Percentiles rank a stretch among this genome's conserved stretches.
phyloP scores from a whole-genome alignment of 2,329 filamentous ascomycete genomes.

The Aspergillus neotritici region DNA sequence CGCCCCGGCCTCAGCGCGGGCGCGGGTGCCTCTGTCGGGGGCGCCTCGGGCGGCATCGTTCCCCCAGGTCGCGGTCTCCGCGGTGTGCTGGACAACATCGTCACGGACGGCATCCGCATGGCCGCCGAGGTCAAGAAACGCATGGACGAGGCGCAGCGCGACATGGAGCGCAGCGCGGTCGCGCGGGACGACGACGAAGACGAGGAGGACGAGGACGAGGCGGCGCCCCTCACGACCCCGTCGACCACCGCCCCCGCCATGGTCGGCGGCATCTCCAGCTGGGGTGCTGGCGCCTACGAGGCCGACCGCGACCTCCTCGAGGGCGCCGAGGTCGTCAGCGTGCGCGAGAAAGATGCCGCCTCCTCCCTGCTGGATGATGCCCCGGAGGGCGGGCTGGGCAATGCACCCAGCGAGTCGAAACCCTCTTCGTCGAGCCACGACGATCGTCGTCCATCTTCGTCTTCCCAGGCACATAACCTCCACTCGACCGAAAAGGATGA shows the following conservation, averaged over 20 bases:
- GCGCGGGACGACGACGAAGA: conserved; percentile 63
- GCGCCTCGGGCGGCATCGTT: conserved; percentile 54
- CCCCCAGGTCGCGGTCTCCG: conserved; percentile 69
- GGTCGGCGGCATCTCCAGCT: conserved; percentile 32
- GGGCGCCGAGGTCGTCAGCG: conserved; percentile 61
- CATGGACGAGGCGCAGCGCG: conserved; percentile 92
- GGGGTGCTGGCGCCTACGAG: conserved; percentile 41
- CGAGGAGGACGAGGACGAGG: conserved; percentile 61
- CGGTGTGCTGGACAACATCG: conserved; percentile 93
- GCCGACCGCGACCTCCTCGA: conserved; percentile 59
- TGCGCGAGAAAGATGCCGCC: conserved; percentile 44
- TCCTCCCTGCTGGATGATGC: conserved; percentile 24
- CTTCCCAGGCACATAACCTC: not conserved
- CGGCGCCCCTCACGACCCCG: conserved; percentile 11
- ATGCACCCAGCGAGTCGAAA: too few species aligned
- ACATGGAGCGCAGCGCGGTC: conserved; percentile 76
- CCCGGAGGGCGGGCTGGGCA: too few species aligned
- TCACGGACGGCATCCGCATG: conserved; percentile 94
- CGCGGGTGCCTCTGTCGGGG: conserved; percentile 39
- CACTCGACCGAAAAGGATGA: conserved; percentile 12
- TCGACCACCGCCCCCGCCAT: conserved; percentile 20
- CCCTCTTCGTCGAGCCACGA: conserved; percentile 7
- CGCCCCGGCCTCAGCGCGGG: conserved; percentile 36
- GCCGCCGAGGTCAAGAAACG: conserved; percentile 84
- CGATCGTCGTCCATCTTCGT: not conserved